Conservation (phyloP, 768 basidiomycete genomes). For the Mycena chlorophos region DNA sequence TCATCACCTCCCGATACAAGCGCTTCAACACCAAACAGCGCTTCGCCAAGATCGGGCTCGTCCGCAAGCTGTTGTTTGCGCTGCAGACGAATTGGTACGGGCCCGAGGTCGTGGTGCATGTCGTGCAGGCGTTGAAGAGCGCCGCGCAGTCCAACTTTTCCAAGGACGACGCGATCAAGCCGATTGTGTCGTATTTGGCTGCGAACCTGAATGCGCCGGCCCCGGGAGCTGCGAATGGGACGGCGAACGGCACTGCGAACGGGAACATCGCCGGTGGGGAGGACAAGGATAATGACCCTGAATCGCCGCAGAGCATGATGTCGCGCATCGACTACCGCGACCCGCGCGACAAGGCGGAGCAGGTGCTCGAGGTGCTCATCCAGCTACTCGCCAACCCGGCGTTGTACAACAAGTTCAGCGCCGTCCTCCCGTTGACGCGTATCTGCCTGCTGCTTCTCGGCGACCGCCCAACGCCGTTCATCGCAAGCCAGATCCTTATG, state of each 20-base stretch:
- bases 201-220: conserved; percentile 73
- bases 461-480: conserved; percentile 61
- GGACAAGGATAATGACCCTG: conserved; percentile 21
- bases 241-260: not conserved
- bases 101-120: conserved; percentile 46
- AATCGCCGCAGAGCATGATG: conserved; percentile 58
- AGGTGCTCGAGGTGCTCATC: conserved; percentile 65
- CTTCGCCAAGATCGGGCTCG: conserved; percentile 67
- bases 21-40: conserved; percentile 78
- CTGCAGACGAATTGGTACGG: conserved; percentile 79
- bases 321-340: conserved; percentile 53
- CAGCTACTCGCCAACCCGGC: conserved; percentile 56
- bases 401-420: conserved; percentile 69
- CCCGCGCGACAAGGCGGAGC: conserved; percentile 61
- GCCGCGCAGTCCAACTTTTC: conserved; percentile 68
- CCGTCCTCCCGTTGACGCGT: conserved; percentile 74
- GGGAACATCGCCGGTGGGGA: not conserved
- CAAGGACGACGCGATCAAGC: conserved; percentile 77
- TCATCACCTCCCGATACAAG: conserved; percentile 69
- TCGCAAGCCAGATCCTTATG: conserved; percentile 58
- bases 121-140: conserved; percentile 62
- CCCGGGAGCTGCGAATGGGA: conserved; percentile 17
- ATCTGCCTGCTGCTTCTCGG: conserved; percentile 80
- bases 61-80: conserved; percentile 77
- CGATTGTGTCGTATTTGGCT: conserved; percentile 81